Evolutionary conservation across 768 basidiomycete genomes (phyloP).

Genomic region (Multifurca ochricompacta): DNA sequence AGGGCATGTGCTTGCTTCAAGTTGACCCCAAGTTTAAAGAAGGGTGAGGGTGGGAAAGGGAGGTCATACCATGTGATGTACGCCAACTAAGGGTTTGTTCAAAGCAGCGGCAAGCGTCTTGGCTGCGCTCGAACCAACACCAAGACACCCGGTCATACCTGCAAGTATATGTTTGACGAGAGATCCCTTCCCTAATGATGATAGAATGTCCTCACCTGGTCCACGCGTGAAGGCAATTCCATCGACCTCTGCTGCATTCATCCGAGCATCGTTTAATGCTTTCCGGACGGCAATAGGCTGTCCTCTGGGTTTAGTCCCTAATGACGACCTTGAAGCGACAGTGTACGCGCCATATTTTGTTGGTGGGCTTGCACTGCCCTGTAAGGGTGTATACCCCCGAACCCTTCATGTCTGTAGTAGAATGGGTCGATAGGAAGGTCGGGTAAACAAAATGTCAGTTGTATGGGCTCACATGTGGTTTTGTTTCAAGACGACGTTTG

Average conservation of each 20-base stretch:
- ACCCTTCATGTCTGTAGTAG: constrained; percentile 43
- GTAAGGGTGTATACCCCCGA: constrained; percentile 73
- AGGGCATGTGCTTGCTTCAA: constrained; percentile 81
- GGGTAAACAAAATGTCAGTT: background rate
- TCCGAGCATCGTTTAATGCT: constrained; percentile 58
- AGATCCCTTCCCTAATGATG: background rate
- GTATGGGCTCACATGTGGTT: constrained; percentile 42
- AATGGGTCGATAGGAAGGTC: no score
- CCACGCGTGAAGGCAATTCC: constrained; percentile 90
- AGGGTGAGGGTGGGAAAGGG: background rate
- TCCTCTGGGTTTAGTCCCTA: background rate
- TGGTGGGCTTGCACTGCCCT: constrained; percentile 74
- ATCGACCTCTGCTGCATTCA: constrained; percentile 58
- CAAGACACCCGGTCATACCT: constrained; percentile 79
- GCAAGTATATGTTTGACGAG: background rate
- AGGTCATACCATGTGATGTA: constrained; percentile 89
- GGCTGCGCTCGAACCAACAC: constrained; percentile 74
- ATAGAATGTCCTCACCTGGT: constrained; percentile 42
- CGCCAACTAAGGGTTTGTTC: constrained; percentile 75
- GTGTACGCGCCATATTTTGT: constrained; percentile 53
- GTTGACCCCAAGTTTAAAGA: constrained; percentile 1
- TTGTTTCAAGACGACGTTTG: constrained; percentile 85
- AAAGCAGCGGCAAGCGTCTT: constrained; percentile 74
- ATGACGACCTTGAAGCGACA: background rate
- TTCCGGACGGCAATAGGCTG: constrained; percentile 67